Evolutionary conservation across 352 stramenopile genomes (phyloP), one percentile per base, ranked within the genome.

Genomic region (Globisporangium abappressorium): DNA sequence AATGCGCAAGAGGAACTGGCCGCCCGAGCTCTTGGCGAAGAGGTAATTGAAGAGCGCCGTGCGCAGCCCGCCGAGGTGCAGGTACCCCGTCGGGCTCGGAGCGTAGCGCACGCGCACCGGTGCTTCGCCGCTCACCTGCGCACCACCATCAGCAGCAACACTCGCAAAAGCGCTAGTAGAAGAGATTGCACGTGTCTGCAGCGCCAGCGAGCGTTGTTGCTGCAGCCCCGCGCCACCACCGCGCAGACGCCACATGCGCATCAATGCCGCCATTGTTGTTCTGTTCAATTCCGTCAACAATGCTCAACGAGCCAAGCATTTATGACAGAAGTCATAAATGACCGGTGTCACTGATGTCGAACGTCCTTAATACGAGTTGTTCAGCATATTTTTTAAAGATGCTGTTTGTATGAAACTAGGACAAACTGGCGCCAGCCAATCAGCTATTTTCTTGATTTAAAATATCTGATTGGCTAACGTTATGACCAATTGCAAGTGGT

Each of bases 31-130:
- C 64, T 93, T 93, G 26, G 93, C 93, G 53, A 97, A 96, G 46
- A 97, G 72, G 74, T 95, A 98, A 69, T 98, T 98, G 75, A 98
- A 98, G 33, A 98, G 77, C 60, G 93, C 93, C 43, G 92, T 98
- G 67, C 93, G 88, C 59, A 98, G 76, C 0, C 93, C 93, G 28
- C 93, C 93, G 28, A 98, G 72, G 70, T 98, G 93, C 69, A 98
- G 64, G 53, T 91, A 93, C 3, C 93, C 93, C 20, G 93, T 98
- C 12, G 93, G 93, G 58, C 88, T 97, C 38, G 93, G 93, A 33
- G 93, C 93, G 62, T 96, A 98, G 28, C 93, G 85, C 49, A 94
- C 85, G 43, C 89, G 89, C 14, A 95, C 84, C 2, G 54, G 14
- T 26, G 69, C 58, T 5, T 60, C 53, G 36, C 18, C 41, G 53